Conservation (phyloP, 148 eudicot species). For the Drosera capensis region DNA sequence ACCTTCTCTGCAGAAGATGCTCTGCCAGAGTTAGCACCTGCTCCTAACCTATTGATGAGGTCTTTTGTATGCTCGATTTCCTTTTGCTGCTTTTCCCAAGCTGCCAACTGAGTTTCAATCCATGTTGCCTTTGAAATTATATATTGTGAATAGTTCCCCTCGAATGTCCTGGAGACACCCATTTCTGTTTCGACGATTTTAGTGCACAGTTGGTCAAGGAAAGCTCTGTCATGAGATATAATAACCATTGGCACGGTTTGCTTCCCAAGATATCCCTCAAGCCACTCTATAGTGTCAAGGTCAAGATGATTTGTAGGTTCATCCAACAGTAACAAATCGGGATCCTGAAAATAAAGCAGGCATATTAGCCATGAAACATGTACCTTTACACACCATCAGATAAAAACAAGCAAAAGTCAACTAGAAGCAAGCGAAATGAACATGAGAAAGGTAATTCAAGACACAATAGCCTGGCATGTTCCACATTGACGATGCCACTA, state of each 20-base stretch:
- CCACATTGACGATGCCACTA: too few species aligned
- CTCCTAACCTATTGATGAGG: slow-evolving; percentile 56
- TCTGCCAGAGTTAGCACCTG: slow-evolving; percentile 75
- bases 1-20: slow-evolving; percentile 96
- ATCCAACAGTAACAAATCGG: slow-evolving; percentile 81
- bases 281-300: slow-evolving; percentile 95
- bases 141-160: slow-evolving; percentile 82
- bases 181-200: slow-evolving; percentile 98
- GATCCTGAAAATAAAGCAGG: slow-evolving; percentile 46
- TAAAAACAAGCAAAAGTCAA: background rate
- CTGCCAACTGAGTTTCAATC: slow-evolving; percentile 84
- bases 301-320: slow-evolving; percentile 99
- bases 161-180: slow-evolving; percentile 82
- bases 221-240: slow-evolving; percentile 97
- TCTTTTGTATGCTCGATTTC: slow-evolving; percentile 81
- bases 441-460: too few species aligned
- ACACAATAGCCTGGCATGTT: too few species aligned
- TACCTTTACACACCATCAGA: background rate
- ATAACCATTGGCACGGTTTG: slow-evolving; percentile 89
- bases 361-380: slow-evolving; percentile 1
- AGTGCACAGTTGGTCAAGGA: slow-evolving; percentile 93
- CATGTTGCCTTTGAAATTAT: slow-evolving; percentile 69
- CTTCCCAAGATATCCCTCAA: slow-evolving; percentile 69
- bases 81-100: slow-evolving; percentile 96
- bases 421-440: background rate